These are phyloP conservation scores for Cordyceps tenuipes DNA, from an alignment of 2,329 filamentous ascomycete species.

Conservation along the genomic window DNA sequence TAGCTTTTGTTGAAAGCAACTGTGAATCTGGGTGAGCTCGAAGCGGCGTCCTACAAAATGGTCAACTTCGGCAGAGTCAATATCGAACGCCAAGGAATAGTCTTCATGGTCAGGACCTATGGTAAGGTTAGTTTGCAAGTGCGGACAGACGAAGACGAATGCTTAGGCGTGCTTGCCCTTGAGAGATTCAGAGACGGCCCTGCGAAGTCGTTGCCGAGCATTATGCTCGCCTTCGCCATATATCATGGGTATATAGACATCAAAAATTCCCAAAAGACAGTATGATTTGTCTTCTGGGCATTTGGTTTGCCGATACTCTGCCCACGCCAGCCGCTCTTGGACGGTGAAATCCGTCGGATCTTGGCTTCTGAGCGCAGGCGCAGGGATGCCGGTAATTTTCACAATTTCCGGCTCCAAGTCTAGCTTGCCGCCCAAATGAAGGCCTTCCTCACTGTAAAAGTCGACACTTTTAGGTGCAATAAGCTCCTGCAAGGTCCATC, in stretches of 20 bases:
- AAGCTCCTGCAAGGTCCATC: neutral
- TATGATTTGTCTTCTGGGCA: neutral
- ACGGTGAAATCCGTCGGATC: neutral
- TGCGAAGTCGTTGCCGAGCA: neutral
- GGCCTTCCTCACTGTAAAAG: neutral
- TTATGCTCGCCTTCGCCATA: neutral
- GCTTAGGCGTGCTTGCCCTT: neutral
- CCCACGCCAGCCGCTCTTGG: neutral
- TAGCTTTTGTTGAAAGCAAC: neutral
- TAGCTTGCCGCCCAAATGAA: neutral
- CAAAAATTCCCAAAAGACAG: neutral
- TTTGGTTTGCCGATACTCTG: neutral
- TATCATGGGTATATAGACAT: neutral
- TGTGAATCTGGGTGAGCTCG: neutral
- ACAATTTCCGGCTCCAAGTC: neutral
- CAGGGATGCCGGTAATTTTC: neutral
- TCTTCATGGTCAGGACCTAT: neutral
- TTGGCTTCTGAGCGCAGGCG: neutral
- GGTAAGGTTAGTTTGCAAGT: neutral
- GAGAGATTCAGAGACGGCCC: neutral
- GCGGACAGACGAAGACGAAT: neutral
- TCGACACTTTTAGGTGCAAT: neutral
- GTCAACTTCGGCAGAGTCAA: neutral
- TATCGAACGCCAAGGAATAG: neutral
- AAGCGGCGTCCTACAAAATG: neutral